Evolutionary conservation across 1,139 yeast genomes (phyloP).

Genomic region (Kurtzmaniella quercitrusa): DNA sequence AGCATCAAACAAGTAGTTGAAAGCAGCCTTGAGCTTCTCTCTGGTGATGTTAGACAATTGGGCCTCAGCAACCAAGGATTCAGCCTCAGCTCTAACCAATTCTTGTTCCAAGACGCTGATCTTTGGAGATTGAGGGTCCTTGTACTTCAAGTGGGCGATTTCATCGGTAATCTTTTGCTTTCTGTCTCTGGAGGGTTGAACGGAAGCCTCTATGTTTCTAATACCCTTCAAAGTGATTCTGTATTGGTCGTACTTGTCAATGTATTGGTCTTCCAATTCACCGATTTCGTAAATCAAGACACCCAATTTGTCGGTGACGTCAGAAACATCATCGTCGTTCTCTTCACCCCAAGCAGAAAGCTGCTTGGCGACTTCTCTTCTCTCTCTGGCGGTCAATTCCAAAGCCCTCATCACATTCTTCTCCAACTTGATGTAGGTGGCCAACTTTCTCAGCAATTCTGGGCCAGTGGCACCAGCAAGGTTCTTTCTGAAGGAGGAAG

Average conservation of each 20-base stretch:
- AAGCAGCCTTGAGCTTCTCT: slow-evolving; percentile 95
- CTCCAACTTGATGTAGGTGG: slow-evolving; percentile 91
- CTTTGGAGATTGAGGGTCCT: slow-evolving; percentile 97
- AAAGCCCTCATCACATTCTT: slow-evolving; percentile 93
- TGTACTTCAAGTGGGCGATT: slow-evolving; percentile 95
- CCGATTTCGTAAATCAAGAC: slow-evolving; percentile 94
- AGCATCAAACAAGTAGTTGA: slow-evolving; percentile 95
- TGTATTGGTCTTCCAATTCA: slow-evolving; percentile 95
- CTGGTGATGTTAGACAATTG: slow-evolving; percentile 97
- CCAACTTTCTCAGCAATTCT: slow-evolving; percentile 85
- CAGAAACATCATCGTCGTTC: slow-evolving; percentile 94
- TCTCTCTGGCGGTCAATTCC: slow-evolving; percentile 90
- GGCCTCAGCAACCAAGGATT: slow-evolving; percentile 97
- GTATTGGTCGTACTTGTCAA: slow-evolving; percentile 97
- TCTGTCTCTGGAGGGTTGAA: slow-evolving; percentile 97
- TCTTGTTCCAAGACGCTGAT: slow-evolving; percentile 95
- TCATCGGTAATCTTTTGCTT: slow-evolving; percentile 96
- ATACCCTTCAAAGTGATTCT: slow-evolving; percentile 92
- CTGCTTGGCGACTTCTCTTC: slow-evolving; percentile 96
- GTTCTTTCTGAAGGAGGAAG: slow-evolving; percentile 76
- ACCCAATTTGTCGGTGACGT: slow-evolving; percentile 95
- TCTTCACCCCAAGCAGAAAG: slow-evolving; percentile 97
- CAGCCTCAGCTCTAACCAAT: slow-evolving; percentile 98
- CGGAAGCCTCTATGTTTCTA: slow-evolving; percentile 95
- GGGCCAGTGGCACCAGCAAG: slow-evolving; percentile 96